Conservation (phyloP, 345 rosid genomes). For the Luvunga scandens region DNA sequence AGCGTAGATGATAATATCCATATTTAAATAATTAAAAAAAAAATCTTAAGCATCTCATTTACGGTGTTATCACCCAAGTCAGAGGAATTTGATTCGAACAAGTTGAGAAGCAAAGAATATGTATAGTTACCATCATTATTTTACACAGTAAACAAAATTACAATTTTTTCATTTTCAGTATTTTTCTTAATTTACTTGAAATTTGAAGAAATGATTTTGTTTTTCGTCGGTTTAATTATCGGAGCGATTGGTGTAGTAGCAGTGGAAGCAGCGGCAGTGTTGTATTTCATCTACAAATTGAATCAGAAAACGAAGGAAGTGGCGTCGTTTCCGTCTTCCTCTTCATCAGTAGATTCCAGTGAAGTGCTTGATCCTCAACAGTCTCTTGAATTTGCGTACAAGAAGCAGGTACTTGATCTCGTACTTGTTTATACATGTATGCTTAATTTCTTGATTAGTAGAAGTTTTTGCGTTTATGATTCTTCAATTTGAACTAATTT, state of each 20-base stretch:
- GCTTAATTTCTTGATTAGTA: not conserved
- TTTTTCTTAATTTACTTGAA: not conserved
- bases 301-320: conserved; percentile 27
- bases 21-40: no score
- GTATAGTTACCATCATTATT: not conserved
- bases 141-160: not conserved
- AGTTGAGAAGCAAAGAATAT: not conserved
- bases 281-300: conserved; percentile 35
- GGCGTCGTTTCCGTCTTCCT: conserved; percentile 3
- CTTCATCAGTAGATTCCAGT: conserved; percentile 5
- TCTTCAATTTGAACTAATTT: not conserved
- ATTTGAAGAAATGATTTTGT: conserved; percentile 12
- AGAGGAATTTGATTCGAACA: not conserved
- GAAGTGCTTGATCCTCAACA: conserved; percentile 36
- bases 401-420: conserved; percentile 39
- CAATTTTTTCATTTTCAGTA: not conserved
- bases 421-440: not conserved
- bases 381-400: conserved; percentile 41
- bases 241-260: conserved; percentile 39
- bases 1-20: not conserved
- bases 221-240: conserved; percentile 41
- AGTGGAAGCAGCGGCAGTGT: conserved; percentile 30
- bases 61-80: not conserved
- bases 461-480: not conserved
- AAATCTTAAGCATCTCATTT: not conserved